phyloP scores from a whole-genome alignment of 169 alveolate species.

The Eimeria necatrix region DNA sequence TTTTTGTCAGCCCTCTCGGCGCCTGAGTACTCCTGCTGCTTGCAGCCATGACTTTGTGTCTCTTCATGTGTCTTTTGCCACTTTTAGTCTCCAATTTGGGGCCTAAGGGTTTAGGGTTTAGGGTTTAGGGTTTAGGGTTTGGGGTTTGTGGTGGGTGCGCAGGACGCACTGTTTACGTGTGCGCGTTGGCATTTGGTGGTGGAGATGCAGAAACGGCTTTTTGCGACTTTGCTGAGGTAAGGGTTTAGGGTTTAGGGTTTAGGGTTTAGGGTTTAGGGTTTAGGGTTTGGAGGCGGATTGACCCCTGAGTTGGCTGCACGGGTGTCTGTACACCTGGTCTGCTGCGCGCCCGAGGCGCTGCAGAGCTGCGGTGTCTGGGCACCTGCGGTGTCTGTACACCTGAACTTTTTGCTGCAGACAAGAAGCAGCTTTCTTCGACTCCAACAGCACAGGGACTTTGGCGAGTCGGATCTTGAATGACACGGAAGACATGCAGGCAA shows the following conservation, averaged over 20 bases:
- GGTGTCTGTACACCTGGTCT: not conserved
- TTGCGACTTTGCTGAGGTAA: conserved; percentile 44
- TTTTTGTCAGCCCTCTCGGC: too few relatives aligned
- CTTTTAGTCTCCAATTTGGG: too few relatives aligned
- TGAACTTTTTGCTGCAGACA: conserved; percentile 37
- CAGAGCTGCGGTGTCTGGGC: not conserved
- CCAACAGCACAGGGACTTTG: conserved; percentile 51
- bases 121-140: conserved; percentile 36
- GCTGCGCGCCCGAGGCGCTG: not conserved
- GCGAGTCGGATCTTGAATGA: conserved; percentile 71
- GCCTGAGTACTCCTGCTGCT: too few relatives aligned
- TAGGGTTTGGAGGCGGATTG: too few relatives aligned
- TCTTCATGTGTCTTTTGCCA: too few relatives aligned
- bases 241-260: not conserved
- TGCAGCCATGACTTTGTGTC: too few relatives aligned
- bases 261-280: too few relatives aligned
- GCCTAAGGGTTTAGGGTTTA: not conserved
- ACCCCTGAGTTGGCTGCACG: not conserved
- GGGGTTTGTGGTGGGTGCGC: conserved; percentile 7
- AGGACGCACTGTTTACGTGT: conserved; percentile 47
- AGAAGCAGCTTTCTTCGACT: conserved; percentile 65
- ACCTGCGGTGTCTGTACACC: too few relatives aligned
- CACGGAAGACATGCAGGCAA: conserved; percentile 76
- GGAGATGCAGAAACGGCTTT: conserved; percentile 63
- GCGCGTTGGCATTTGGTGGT: conserved; percentile 51